Evolutionary conservation across 2,329 filamentous ascomycete species (phyloP).

Genomic region (Cryphonectria nitschkei): DNA sequence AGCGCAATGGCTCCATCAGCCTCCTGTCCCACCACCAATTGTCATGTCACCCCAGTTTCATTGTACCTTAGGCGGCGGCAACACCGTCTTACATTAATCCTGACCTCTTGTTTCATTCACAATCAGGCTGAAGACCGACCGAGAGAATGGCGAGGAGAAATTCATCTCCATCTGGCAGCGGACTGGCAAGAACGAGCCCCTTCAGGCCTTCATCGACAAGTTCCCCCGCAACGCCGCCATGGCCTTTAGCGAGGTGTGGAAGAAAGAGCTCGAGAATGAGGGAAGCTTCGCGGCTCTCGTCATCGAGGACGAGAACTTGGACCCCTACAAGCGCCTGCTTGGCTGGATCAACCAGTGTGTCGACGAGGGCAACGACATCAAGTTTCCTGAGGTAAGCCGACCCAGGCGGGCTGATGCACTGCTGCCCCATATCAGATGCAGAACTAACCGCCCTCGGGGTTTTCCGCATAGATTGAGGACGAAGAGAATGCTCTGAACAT

Average conservation of each 20-base stretch:
- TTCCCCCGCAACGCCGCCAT: conserved; percentile 20
- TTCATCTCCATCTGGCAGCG: conserved; percentile 22
- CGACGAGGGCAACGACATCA: conserved; percentile 28
- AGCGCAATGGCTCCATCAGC: not conserved
- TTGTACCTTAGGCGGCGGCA: not conserved
- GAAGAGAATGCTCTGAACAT: conserved; percentile 20
- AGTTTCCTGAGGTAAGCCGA: conserved; percentile 25
- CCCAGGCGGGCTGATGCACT: not conserved
- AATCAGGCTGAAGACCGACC: conserved; percentile 20
- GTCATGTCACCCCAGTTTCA: not conserved
- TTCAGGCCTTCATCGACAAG: not conserved
- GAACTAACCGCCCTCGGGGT: not conserved
- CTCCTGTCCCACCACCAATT: not conserved
- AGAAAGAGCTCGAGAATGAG: conserved; percentile 20
- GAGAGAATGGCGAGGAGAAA: conserved; percentile 20
- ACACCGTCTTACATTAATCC: not conserved
- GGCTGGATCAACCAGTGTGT: conserved; percentile 28
- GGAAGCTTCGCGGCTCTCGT: conserved; percentile 7
- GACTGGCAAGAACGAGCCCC: conserved; percentile 5
- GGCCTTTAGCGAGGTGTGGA: conserved; percentile 23
- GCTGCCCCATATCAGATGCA: too few species aligned
- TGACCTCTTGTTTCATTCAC: not conserved
- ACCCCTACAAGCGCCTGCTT: conserved; percentile 21
- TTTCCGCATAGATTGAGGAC: conserved; percentile 11
- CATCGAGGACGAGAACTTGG: conserved; percentile 15